These are phyloP conservation scores for Tulasnella sp. DNA, from an alignment of 768 basidiomycete species.

Conservation along the genomic window DNA sequence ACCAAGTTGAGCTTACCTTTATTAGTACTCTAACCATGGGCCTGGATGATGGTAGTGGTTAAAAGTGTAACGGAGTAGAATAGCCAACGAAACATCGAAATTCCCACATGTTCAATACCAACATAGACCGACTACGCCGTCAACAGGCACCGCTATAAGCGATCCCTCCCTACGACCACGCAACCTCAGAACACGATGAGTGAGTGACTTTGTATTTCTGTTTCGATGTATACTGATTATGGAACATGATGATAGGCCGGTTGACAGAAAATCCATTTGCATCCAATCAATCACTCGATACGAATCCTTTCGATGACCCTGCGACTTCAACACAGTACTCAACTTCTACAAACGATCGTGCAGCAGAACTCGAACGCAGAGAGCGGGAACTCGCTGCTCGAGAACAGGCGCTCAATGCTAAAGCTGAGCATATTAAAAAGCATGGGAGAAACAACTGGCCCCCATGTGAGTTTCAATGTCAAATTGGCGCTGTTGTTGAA, in stretches of 20 bases:
- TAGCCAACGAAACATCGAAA: background rate
- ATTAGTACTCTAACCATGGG: slow-evolving; percentile 81
- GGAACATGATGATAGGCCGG: slow-evolving; percentile 4
- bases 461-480: slow-evolving; percentile 55
- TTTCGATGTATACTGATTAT: background rate
- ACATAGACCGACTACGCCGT: background rate
- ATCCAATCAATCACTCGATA: slow-evolving; percentile 70
- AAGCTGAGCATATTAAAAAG: slow-evolving; percentile 48
- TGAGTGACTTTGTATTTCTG: background rate
- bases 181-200: slow-evolving; percentile 1
- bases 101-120: no score
- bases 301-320: slow-evolving; percentile 89
- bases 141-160: background rate
- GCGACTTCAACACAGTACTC: slow-evolving; percentile 29
- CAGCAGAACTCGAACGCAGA: slow-evolving; percentile 58
- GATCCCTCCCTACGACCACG: background rate
- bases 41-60: background rate
- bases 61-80: slow-evolving; percentile 3
- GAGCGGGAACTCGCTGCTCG: slow-evolving; percentile 72
- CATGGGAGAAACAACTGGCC: slow-evolving; percentile 93
- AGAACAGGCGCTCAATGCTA: slow-evolving; percentile 23
- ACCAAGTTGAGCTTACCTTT: slow-evolving; percentile 54
- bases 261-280: slow-evolving; percentile 62
- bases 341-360: slow-evolving; percentile 18
- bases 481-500: background rate